Conservation (phyloP, 1,139 yeast genomes). For the Scheffersomyces segobiensis region DNA sequence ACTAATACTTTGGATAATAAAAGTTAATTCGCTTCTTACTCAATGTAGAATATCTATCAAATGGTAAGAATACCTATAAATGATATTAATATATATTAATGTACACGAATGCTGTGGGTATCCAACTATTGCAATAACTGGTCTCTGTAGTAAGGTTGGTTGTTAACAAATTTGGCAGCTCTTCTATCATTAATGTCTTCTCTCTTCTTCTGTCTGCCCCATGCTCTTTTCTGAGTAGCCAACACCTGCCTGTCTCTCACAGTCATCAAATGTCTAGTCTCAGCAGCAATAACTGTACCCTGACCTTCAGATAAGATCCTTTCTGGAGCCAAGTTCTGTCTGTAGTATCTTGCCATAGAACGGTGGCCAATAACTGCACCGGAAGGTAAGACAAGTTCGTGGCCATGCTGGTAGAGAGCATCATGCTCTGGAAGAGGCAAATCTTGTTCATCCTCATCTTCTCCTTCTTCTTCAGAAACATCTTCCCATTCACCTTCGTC, state of each 20-base stretch:
- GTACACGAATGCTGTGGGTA: neutral
- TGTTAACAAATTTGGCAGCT: slow-evolving; percentile 77
- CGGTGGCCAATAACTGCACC: slow-evolving; percentile 91
- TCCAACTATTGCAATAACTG: slow-evolving; percentile 69
- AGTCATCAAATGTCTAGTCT: slow-evolving; percentile 68
- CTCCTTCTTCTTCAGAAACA: slow-evolving; percentile 34
- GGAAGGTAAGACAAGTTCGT: slow-evolving; percentile 80
- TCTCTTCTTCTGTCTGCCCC: slow-evolving; percentile 70
- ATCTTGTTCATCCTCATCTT: slow-evolving; percentile 38
- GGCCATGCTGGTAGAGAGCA: slow-evolving; percentile 56
- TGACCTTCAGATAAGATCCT: slow-evolving; percentile 79
- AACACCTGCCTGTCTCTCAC: slow-evolving; percentile 54
- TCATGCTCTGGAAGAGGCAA: slow-evolving; percentile 25
- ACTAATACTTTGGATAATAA: neutral
- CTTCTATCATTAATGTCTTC: slow-evolving; percentile 75
- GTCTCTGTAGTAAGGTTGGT: slow-evolving; percentile 91
- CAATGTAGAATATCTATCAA: slow-evolving; percentile 1
- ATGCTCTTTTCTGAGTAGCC: slow-evolving; percentile 68
- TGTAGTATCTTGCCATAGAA: slow-evolving; percentile 80
- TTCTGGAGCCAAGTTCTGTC: slow-evolving; percentile 75
- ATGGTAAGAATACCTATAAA: neutral
- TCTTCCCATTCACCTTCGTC: slow-evolving; percentile 42
- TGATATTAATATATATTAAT: too few relatives aligned
- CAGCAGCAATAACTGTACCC: slow-evolving; percentile 92
- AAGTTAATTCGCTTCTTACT: neutral